Evolutionary conservation across 2,329 filamentous ascomycete species (phyloP), one percentile per base, ranked within the genome.

Genomic region (Arthrobotrys iridis): DNA sequence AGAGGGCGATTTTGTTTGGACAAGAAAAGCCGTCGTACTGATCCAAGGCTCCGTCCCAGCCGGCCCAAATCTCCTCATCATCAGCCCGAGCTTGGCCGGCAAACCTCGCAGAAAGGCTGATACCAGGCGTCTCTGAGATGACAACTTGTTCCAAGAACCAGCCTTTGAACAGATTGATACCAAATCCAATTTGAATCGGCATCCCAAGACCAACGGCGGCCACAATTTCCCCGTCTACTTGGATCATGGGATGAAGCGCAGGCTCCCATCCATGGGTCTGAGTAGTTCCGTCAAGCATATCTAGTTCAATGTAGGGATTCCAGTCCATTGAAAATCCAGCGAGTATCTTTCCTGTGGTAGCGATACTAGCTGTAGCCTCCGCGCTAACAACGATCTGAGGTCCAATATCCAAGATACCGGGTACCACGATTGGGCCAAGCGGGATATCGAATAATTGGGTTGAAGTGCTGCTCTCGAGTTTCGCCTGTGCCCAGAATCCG

Each of bases 311-410:
- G n/a, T 74, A 74, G 3, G 62, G 70, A 35, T 41, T 63, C 62
- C 62, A 74, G 24, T 74, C 63, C 70, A 74, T 67, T 1, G 33
- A 11, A n/a, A 74, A 74, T 7, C 70, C 70, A 15, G 70, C 62
- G 4, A 46, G 67, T n/a, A 74, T 48, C 70, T 62, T 74, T 24
- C 70, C 70, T 2, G 62, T 18, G 13, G 62, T 18, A 1, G 55
- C 35, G 20, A 74, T 63, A 30, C 62, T 67, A 18, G 70, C 70
- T 2, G 10, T 46, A 26, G 70, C 62, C 40, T 67, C 55, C 8
- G 62, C 70, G 7, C 18, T 74, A 5, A 74, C 70, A 18, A 67
- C 18, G n/a, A 74, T 67, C 22, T 67, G 45, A 7, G 70, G 62
- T 13, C 70, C 70, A 13, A 74, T 50, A 45, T 74, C 62, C 15